These are phyloP conservation scores for Lizanozyma gosingica DNA, from an alignment of 1,139 yeast genomes.

Conservation along the genomic window DNA sequence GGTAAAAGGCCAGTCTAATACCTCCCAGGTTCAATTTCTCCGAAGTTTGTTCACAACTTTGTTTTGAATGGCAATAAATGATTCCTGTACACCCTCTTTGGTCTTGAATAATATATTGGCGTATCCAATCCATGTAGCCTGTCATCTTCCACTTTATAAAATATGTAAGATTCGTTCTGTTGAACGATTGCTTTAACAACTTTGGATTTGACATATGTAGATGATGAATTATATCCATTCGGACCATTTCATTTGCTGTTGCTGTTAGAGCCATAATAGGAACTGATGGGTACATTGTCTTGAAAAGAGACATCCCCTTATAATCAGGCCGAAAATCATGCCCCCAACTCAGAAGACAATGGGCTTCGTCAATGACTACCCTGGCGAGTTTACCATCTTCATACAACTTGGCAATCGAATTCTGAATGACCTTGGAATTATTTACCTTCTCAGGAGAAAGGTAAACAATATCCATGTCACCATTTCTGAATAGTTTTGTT, in stretches of 20 bases:
- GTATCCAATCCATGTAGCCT: conserved; percentile 52
- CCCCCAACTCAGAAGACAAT: conserved; percentile 98
- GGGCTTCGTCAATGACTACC: conserved; percentile 95
- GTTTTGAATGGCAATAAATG: conserved; percentile 87
- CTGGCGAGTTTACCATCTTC: conserved; percentile 57
- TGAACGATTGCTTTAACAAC: conserved; percentile 70
- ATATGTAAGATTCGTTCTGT: conserved; percentile 77
- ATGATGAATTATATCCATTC: conserved; percentile 76
- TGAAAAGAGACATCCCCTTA: conserved; percentile 68
- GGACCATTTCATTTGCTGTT: conserved; percentile 89
- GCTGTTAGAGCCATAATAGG: conserved; percentile 98
- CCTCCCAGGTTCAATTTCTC: conserved; percentile 52
- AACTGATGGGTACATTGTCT: conserved; percentile 61
- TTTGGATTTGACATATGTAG: conserved; percentile 48
- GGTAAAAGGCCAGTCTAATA: conserved; percentile 66
- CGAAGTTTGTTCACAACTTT: conserved; percentile 79
- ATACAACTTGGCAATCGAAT: conserved; percentile 52
- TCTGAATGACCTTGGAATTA: conserved; percentile 62
- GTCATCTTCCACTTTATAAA: conserved; percentile 61
- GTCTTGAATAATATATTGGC: conserved; percentile 41
- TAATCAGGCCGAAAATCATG: conserved; percentile 98
- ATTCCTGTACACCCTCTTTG: conserved; percentile 70
- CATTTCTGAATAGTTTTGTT: conserved; percentile 53
- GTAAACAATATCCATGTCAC: conserved; percentile 68
- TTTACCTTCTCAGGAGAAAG: conserved; percentile 94